Conservation (phyloP, 768 basidiomycete species). For the Mycena rebaudengoi region DNA sequence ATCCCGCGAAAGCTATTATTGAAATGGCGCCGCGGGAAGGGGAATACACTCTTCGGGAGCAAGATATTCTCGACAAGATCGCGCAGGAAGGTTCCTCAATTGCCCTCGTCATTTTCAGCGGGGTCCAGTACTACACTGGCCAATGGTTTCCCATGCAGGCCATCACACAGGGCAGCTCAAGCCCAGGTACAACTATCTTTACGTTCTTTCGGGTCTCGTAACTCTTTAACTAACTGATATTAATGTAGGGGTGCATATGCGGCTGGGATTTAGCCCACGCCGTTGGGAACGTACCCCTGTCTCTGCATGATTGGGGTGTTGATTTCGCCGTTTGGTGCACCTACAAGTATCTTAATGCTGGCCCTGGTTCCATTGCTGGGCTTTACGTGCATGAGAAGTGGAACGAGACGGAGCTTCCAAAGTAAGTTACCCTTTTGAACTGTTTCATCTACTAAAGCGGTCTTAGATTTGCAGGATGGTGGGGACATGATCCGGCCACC, state of each 20-base stretch:
- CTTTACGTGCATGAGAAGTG: slow-evolving; percentile 89
- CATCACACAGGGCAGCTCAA: slow-evolving; percentile 86
- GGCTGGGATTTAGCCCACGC: slow-evolving; percentile 98
- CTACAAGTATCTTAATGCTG: slow-evolving; percentile 97
- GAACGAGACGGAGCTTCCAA: slow-evolving; percentile 68
- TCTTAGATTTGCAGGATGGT: slow-evolving; percentile 92
- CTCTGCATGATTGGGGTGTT: slow-evolving; percentile 91
- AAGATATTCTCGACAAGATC: slow-evolving; percentile 86
- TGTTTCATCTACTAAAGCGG: slow-evolving; percentile 26
- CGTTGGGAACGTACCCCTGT: slow-evolving; percentile 89
- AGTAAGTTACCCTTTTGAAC: slow-evolving; percentile 52
- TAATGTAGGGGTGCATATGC: slow-evolving; percentile 85
- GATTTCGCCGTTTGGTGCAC: slow-evolving; percentile 99
- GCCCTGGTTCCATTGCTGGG: slow-evolving; percentile 97
- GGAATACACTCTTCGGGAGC: slow-evolving; percentile 86
- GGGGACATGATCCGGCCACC: slow-evolving; percentile 90
- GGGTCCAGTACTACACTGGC: slow-evolving; percentile 97
- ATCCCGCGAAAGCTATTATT: slow-evolving; percentile 76
- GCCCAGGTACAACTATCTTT: slow-evolving; percentile 64
- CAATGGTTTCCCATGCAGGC: slow-evolving; percentile 90
- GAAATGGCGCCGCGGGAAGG: slow-evolving; percentile 82
- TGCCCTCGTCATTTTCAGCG: slow-evolving; percentile 91
- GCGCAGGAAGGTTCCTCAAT: slow-evolving; percentile 77
- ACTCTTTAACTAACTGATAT: slow-evolving; percentile 21
- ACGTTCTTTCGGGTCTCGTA: slow-evolving; percentile 34